A percentile compares a stretch with the other conserved stretches of the same genome.
Evolutionary conservation across 208 protist species (phyloP).

Genomic region (Trypanosoma cruzi): DNA sequence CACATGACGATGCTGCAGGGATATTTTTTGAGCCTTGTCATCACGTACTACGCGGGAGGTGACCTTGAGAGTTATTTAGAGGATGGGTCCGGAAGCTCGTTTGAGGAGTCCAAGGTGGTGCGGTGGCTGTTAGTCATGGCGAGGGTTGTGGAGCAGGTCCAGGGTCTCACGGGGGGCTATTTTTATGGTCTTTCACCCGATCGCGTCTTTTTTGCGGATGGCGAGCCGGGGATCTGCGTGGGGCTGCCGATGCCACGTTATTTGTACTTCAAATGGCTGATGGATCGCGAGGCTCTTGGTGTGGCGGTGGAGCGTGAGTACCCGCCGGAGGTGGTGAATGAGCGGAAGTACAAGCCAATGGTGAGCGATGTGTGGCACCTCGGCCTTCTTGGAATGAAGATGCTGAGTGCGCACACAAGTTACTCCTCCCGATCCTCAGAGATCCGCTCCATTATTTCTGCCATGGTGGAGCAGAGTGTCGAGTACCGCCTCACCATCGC

Average conservation of each 20-base stretch:
- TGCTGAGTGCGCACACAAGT: slow-evolving; percentile 48
- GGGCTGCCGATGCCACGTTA: slow-evolving; percentile 65
- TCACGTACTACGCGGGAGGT: slow-evolving; percentile 51
- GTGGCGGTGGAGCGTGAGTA: slow-evolving; percentile 63
- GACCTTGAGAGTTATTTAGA: slow-evolving; percentile 64
- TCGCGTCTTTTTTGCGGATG: slow-evolving; percentile 47
- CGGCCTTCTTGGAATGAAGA: slow-evolving; percentile 44
- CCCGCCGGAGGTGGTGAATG: slow-evolving; percentile 64
- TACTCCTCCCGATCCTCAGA: slow-evolving; percentile 39
- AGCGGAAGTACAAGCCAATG: slow-evolving; percentile 41
- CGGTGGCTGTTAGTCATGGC: slow-evolving; percentile 64
- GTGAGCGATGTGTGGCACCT: slow-evolving; percentile 83
- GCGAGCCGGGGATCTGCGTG: slow-evolving; percentile 32
- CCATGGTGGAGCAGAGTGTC: slow-evolving; percentile 53
- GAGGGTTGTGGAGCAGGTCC: slow-evolving; percentile 34
- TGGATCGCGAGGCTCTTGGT: slow-evolving; percentile 47
- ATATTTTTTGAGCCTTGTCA: slow-evolving; percentile 72
- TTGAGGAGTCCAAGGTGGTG: slow-evolving; percentile 47
- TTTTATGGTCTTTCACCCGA: slow-evolving; percentile 67
- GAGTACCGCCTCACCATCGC: slow-evolving; percentile 43
- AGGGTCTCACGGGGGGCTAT: slow-evolving; percentile 36
- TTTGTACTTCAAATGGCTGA: slow-evolving; percentile 54
- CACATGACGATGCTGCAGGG: slow-evolving; percentile 60
- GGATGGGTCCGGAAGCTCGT: slow-evolving; percentile 33
- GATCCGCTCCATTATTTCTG: slow-evolving; percentile 40